These are phyloP conservation scores for Mallotus repandus DNA, from an alignment of 441 rosid species.

Conservation along the genomic window DNA sequence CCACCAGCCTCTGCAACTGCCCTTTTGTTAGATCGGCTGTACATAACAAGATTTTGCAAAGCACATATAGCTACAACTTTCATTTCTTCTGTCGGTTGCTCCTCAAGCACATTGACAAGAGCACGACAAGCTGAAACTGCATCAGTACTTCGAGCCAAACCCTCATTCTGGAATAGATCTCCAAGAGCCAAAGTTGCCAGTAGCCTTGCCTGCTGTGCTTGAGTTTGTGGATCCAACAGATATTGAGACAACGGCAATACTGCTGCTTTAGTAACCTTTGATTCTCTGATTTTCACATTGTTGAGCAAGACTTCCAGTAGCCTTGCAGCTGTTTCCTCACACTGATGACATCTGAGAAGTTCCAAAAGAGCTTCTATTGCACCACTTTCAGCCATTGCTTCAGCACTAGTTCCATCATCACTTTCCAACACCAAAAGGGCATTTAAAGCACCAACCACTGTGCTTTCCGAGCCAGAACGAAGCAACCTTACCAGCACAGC, in stretches of 20 bases:
- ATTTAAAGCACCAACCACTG: conserved; percentile 87
- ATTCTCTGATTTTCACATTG: conserved; percentile 96
- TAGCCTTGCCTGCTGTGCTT: conserved; percentile 94
- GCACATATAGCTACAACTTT: conserved; percentile 99
- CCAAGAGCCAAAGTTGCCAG: conserved; percentile 98
- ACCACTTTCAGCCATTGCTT: conserved; percentile 99
- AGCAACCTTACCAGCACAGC: conserved; percentile 96
- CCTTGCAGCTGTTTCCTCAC: conserved; percentile 98
- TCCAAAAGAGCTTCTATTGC: conserved; percentile 98
- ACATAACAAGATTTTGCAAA: conserved; percentile 96
- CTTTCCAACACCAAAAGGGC: conserved; percentile 98
- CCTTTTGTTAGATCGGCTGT: conserved; percentile 95
- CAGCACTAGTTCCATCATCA: conserved; percentile 96
- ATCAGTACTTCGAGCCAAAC: conserved; percentile 94
- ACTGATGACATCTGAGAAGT: conserved; percentile 93
- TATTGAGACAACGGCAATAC: conserved; percentile 94
- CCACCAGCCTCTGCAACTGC: conserved; percentile 99
- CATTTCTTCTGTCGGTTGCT: conserved; percentile 99
- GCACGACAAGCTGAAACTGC: conserved; percentile 99
- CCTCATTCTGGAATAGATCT: conserved; percentile 96
- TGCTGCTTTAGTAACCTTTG: conserved; percentile 90
- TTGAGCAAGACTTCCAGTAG: conserved; percentile 92
- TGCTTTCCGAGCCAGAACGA: conserved; percentile 80
- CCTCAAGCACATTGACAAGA: conserved; percentile 95
- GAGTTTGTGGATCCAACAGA: conserved; percentile 99